Conservation (phyloP, 805 yeast species). For the Metschnikowia bowlesiae region DNA sequence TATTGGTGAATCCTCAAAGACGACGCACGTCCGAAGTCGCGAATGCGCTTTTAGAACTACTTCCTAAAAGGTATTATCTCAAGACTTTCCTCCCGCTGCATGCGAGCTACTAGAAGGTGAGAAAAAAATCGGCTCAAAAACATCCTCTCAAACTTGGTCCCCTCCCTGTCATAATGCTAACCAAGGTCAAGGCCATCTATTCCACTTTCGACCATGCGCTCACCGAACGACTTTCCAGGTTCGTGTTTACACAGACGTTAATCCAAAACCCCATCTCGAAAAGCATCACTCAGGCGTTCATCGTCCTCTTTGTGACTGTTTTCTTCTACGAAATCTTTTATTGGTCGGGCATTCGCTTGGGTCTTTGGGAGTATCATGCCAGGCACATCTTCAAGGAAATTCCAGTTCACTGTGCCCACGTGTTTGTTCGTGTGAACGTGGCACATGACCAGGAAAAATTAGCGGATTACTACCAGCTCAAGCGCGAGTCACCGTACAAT, state of each 20-base stretch:
- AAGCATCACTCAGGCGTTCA: constrained; percentile 13
- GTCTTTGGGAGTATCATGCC: constrained; percentile 48
- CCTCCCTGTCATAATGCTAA: not conserved
- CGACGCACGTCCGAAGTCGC: not conserved
- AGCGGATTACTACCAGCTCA: constrained; percentile 26
- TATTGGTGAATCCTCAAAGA: not conserved
- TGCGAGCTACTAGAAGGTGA: not conserved
- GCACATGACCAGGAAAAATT: constrained; percentile 17
- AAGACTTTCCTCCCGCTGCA: not conserved
- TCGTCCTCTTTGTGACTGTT: constrained; percentile 13
- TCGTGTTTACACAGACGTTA: constrained; percentile 12
- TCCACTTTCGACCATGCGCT: constrained; percentile 10
- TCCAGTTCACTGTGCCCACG: constrained; percentile 77
- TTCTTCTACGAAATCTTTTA: constrained; percentile 38
- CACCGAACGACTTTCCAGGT: constrained; percentile 6
- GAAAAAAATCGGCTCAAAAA: not conserved
- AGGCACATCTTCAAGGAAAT: constrained; percentile 63
- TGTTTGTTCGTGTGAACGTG: constrained; percentile 51
- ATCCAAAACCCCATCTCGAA: constrained; percentile 16
- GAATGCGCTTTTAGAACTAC: not conserved
- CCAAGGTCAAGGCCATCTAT: not conserved
- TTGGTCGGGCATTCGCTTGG: constrained; percentile 39
- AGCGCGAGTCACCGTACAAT: constrained; percentile 24
- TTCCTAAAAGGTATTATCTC: not conserved
- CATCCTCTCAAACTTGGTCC: not conserved